Evolutionary conservation across 75 land plant genomes (phyloP), one percentile per base, ranked within the genome.

Genomic region (Chamaecyparis obtusa): DNA sequence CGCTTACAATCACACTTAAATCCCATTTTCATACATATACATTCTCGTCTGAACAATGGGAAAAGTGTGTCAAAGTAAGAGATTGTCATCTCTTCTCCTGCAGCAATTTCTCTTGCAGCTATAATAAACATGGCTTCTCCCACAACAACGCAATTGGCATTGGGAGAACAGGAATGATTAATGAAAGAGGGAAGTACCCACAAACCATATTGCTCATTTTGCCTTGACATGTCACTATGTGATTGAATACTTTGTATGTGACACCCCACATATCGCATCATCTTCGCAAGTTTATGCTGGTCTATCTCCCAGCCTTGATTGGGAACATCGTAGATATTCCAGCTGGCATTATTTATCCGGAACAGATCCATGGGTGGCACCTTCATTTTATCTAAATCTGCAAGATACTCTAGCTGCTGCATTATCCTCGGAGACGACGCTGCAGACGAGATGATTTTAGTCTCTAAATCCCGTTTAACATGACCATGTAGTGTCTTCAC

Each of bases 121-220:
- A 56, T 24, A 71, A 88, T 16, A 69, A 88, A 84, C 86, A 88
- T 88, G 41, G 75, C 85, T 14, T 67, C 46, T 5, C 88, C 88
- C 30, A 88, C 86, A 24, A 84, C 9, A 2, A 69, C 13, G 0
- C 9, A n/a, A n/a, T 37, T 83, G n/a, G 88, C 49, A 37, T 88
- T 88, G 6, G 75, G 77, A 46, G 36, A 35, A 39, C 88, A 88
- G 0, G 87, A 84, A 84, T 88, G 88, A 39, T 88, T 88, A 37
- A 88, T 84, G 76, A 88, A 88, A 1, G 88, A 57, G 0, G 86
- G 88, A 9, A 64, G 71, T 5, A 44, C 17, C 88, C 88, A 88
- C 8, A 88, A 32, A 27, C 88, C 88, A 3, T 8, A 21, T 37
- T 21, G 24, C 39, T 21, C 4, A 76, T 36, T 76, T 11, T 36